Percentiles rank a stretch among this genome's conserved stretches.
These are phyloP conservation scores for Fusarium verrucosum DNA, from an alignment of 2,329 filamentous ascomycete species.

Conservation along the genomic window DNA sequence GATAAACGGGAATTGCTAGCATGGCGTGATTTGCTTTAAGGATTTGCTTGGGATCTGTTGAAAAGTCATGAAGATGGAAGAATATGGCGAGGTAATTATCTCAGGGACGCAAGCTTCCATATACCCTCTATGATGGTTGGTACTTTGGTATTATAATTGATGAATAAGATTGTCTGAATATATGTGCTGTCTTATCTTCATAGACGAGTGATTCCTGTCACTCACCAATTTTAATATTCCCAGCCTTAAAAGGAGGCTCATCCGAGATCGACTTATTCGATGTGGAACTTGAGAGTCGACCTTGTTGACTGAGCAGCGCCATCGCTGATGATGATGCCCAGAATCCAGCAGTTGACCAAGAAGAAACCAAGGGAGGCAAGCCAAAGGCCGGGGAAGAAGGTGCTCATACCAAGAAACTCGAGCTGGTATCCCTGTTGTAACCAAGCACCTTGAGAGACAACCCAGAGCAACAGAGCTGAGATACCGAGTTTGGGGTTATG, in stretches of 20 bases:
- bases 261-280: constrained; percentile 23
- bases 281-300: constrained; percentile 33
- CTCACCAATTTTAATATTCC: not conserved
- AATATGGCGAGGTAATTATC: constrained; percentile 12
- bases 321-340: constrained; percentile 82
- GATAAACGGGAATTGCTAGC: constrained; percentile 30
- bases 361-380: constrained; percentile 81
- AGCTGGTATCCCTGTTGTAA: constrained; percentile 78
- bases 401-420: constrained; percentile 82
- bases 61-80: constrained; percentile 23
- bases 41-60: constrained; percentile 31
- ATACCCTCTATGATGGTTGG: constrained; percentile 40
- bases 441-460: constrained; percentile 78
- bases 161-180: constrained; percentile 18
- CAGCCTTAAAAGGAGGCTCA: not conserved
- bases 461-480: constrained; percentile 75
- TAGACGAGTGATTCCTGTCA: not conserved
- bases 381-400: constrained; percentile 88
- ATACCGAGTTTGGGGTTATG: constrained; percentile 68
- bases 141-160: constrained; percentile 22
- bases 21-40: constrained; percentile 23
- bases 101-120: constrained; percentile 25
- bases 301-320: constrained; percentile 43
- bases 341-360: constrained; percentile 83
- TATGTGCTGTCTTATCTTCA: not conserved